Evolutionary conservation across 2,329 filamentous ascomycete species (phyloP).

Genomic region (Fonsecaea multimorphosa): DNA sequence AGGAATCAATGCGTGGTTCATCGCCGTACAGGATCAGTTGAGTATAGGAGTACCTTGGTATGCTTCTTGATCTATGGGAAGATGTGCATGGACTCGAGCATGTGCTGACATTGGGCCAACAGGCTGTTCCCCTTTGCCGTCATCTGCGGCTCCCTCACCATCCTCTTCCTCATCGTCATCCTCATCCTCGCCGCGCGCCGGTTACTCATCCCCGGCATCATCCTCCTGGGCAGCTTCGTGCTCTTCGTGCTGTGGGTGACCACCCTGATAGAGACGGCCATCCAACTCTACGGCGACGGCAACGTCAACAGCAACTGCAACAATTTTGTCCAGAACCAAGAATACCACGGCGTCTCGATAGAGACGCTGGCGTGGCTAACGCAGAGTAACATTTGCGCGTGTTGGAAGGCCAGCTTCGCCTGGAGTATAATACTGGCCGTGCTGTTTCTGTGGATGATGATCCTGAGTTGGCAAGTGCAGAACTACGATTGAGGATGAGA

Average conservation of each 20-base stretch:
- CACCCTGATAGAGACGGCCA: constrained; percentile 66
- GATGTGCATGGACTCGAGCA: too few species aligned
- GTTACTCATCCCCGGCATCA: constrained; percentile 63
- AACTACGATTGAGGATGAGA: constrained; percentile 45
- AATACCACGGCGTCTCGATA: constrained; percentile 55
- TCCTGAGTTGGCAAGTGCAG: constrained; percentile 65
- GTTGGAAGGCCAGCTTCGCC: constrained; percentile 68
- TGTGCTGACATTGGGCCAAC: too few species aligned
- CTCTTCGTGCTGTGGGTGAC: constrained; percentile 67
- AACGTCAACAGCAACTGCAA: constrained; percentile 66
- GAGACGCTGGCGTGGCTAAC: constrained; percentile 67
- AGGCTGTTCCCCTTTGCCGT: constrained; percentile 72
- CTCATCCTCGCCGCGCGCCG: constrained; percentile 62
- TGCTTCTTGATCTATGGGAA: constrained; percentile 28
- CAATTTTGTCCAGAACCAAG: constrained; percentile 59
- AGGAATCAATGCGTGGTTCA: constrained; percentile 66
- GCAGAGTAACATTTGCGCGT: constrained; percentile 67
- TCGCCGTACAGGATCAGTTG: constrained; percentile 63
- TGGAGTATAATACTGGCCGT: constrained; percentile 68
- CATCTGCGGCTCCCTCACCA: constrained; percentile 61
- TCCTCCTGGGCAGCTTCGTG: constrained; percentile 66
- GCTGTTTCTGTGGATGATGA: constrained; percentile 71
- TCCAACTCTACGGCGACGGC: constrained; percentile 65
- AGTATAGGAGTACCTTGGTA: constrained; percentile 66
- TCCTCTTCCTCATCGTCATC: constrained; percentile 65